Percentiles rank a stretch among this genome's conserved stretches.
phyloP scores from a whole-genome alignment of 1,284 basidiomycete genomes.

The Boletus chippewaensis region DNA sequence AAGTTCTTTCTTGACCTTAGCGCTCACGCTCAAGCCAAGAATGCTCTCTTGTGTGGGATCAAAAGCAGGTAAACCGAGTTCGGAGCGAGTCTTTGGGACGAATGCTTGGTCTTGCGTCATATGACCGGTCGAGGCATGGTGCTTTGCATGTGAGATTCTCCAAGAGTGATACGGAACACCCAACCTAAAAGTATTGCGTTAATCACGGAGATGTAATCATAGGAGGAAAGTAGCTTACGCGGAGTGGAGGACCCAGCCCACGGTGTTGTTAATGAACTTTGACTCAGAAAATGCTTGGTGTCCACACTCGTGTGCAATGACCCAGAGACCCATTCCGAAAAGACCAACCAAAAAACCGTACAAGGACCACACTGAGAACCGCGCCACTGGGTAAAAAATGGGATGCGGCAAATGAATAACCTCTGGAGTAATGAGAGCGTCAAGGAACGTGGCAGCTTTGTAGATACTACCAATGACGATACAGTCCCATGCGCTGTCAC shows the following conservation, averaged over 20 bases:
- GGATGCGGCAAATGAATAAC: too few relatives aligned
- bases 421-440: too few relatives aligned
- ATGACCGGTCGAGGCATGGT: constrained; percentile 94
- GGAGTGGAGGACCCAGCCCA: too few relatives aligned
- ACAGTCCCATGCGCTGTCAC: too few relatives aligned
- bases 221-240: too few relatives aligned
- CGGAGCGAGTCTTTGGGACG: constrained; percentile 83
- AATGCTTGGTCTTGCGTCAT: constrained; percentile 96
- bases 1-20: constrained; percentile 72
- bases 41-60: constrained; percentile 63
- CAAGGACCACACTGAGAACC: constrained; percentile 38
- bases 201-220: too few relatives aligned
- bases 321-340: constrained; percentile 91
- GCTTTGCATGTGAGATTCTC: constrained; percentile 54
- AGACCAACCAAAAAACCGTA: constrained; percentile 85
- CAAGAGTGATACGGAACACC: constrained; percentile 5
- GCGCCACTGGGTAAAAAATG: too few relatives aligned
- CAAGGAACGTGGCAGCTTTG: too few relatives aligned
- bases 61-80: constrained; percentile 59
- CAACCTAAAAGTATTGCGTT: too few relatives aligned
- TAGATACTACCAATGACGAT: too few relatives aligned
- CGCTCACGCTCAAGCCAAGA: constrained; percentile 63
- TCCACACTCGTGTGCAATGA: constrained; percentile 88
- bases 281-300: constrained; percentile 98
- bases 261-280: constrained; percentile 51